Evolutionary conservation across 306 rosid genomes (phyloP), one percentile per base, ranked within the genome.

Genomic region (Inga laurina): DNA sequence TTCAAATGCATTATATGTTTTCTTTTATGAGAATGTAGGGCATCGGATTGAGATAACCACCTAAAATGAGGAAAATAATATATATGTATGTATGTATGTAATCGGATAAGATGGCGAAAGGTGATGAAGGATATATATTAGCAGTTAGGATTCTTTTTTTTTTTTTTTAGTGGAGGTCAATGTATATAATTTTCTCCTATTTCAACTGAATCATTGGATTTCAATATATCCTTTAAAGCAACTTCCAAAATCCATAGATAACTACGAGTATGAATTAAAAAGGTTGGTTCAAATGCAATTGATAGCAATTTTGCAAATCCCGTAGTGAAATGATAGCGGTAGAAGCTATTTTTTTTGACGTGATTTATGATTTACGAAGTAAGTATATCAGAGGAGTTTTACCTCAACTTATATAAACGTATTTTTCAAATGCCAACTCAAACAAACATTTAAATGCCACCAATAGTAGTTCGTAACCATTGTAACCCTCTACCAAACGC

Each of bases 321-420:
- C 46, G 24, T 46, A 72, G 15, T 37, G 41, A 0, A 27, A 27
- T 27, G 27, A 27, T 27, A 27, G 27, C 1, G 37, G 37, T 35
- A 35, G 0, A 35, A 35, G 3, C 4, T 35, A 4, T 3, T 35
- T 35, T 35, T 35, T 35, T 35, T 0, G 0, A 35, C 37, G 37
- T 35, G 37, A 35, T 35, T 35, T 35, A 35, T 5, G 0, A 0
- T 3, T 35, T 35, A 35, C 0, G 5, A 35, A 0, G 4, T 35
- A 35, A 35, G 0, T 35, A 2, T 35, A 0, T 35, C 0, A 35
- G 37, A 35, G 4, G 3, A 35, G 3, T 35, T 35, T 35, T 35
- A 3, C 0, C 37, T 4, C 5, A 0, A 35, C 0, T 35, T 35
- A 35, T 3, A 3, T 35, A 3, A 3, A 35, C 0, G 0, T 35